phyloP scores from a whole-genome alignment of 257 asterid species.

The Solanum sitiens region DNA sequence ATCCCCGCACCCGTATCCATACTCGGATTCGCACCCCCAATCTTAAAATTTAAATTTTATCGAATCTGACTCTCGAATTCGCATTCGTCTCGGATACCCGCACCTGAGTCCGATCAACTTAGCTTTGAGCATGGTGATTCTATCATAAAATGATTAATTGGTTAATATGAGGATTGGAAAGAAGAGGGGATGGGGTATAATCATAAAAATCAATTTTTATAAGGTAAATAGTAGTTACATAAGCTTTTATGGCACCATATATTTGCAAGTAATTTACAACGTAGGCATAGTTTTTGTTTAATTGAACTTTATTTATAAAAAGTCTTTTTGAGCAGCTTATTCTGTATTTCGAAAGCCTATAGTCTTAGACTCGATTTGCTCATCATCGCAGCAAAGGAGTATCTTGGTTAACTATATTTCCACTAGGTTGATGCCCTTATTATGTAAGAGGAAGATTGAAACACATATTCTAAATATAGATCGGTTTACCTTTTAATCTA shows the following conservation, averaged over 20 bases:
- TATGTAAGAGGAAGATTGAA: slow-evolving; percentile 1
- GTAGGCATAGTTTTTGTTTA: background rate
- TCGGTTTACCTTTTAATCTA: background rate
- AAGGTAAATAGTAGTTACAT: background rate
- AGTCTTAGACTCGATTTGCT: background rate
- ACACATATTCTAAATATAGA: background rate
- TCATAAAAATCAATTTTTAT: background rate
- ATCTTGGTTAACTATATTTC: background rate
- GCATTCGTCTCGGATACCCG: too few relatives aligned
- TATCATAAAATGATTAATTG: background rate
- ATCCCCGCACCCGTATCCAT: too few relatives aligned
- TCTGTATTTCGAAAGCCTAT: background rate
- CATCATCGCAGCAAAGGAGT: background rate
- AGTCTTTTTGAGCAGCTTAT: background rate
- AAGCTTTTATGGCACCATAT: background rate
- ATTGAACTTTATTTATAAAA: background rate
- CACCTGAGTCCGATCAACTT: too few relatives aligned
- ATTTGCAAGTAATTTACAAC: background rate
- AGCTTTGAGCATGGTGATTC: background rate
- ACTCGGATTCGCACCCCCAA: too few relatives aligned
- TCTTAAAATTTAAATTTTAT: too few relatives aligned
- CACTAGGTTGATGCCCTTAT: background rate
- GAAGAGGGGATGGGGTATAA: background rate
- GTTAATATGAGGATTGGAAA: background rate
- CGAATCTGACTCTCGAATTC: too few relatives aligned